Conservation (phyloP, 2,329 filamentous ascomycete species). For the Fusarium sp. region DNA sequence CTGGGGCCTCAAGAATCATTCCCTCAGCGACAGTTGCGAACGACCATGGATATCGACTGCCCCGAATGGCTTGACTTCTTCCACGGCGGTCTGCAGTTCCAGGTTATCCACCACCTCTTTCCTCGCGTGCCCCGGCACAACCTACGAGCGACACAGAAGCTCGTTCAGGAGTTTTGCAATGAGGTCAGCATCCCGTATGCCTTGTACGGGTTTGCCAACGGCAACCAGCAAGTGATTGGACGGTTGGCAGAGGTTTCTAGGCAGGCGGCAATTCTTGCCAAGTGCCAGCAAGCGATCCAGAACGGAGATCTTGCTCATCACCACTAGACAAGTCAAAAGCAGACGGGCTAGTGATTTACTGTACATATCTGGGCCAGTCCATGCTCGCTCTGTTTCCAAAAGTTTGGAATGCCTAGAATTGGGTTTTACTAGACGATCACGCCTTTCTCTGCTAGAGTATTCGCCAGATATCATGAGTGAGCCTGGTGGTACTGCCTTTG, state of each 20-base stretch:
- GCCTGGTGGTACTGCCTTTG: background rate
- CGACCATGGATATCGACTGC: slow-evolving; percentile 93
- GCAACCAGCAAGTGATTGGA: slow-evolving; percentile 82
- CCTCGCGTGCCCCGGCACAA: slow-evolving; percentile 88
- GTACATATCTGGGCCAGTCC: slow-evolving; percentile 18
- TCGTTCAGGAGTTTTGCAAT: slow-evolving; percentile 82
- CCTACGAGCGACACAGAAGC: slow-evolving; percentile 74
- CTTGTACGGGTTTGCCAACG: slow-evolving; percentile 83
- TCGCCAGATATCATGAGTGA: slow-evolving; percentile 16
- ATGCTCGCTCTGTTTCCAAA: background rate
- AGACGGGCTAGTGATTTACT: slow-evolving; percentile 4
- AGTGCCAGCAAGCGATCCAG: slow-evolving; percentile 69
- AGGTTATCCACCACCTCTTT: slow-evolving; percentile 87
- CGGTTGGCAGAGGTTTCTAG: slow-evolving; percentile 80
- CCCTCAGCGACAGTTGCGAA: slow-evolving; percentile 88
- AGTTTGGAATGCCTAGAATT: background rate
- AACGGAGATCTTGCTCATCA: slow-evolving; percentile 42
- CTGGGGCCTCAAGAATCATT: slow-evolving; percentile 87
- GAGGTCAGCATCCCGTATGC: slow-evolving; percentile 87
- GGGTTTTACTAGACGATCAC: slow-evolving; percentile 2
- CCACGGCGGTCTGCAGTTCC: slow-evolving; percentile 89
- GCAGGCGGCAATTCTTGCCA: slow-evolving; percentile 79
- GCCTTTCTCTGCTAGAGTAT: background rate
- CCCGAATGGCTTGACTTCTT: slow-evolving; percentile 89
- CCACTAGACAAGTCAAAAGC: slow-evolving; percentile 12